Evolutionary conservation across 768 basidiomycete species (phyloP).

Genomic region (Sporobolomyces phaffii): DNA sequence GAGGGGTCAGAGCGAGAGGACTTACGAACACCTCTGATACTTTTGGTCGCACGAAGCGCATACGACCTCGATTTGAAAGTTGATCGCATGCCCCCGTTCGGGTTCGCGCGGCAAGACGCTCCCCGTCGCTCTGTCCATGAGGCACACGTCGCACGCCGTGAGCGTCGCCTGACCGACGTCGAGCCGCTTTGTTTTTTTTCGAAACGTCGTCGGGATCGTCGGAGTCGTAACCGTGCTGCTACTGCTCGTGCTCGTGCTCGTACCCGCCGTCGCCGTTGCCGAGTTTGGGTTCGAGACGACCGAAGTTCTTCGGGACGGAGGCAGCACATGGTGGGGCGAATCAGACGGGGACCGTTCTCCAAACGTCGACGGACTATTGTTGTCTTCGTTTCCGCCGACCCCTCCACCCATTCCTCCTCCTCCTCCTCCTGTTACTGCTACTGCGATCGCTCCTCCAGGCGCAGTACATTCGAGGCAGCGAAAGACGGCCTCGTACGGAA

Average conservation of each 20-base stretch:
- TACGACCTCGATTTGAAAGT: conserved; percentile 28
- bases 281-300: too few relatives aligned
- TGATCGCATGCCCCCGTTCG: conserved; percentile 6
- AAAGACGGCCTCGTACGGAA: conserved; percentile 25
- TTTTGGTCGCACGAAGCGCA: conserved; percentile 20
- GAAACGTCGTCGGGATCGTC: conserved; percentile 1
- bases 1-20: too few relatives aligned
- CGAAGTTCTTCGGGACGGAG: too few relatives aligned
- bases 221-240: too few relatives aligned
- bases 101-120: conserved; percentile 20
- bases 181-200: conserved; percentile 26
- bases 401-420: too few relatives aligned
- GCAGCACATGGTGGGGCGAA: background rate
- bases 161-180: background rate
- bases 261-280: too few relatives aligned
- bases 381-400: background rate
- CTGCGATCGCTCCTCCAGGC: background rate
- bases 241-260: too few relatives aligned
- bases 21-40: conserved; percentile 24
- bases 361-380: background rate
- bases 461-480: conserved; percentile 1
- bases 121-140: conserved; percentile 25
- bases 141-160: conserved; percentile 30
- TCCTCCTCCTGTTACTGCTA: too few relatives aligned
- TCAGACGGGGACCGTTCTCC: background rate